Base-by-base conservation (phyloP, 2,329 filamentous ascomycete genomes). In the Chaetothyriales sp. region DNA sequence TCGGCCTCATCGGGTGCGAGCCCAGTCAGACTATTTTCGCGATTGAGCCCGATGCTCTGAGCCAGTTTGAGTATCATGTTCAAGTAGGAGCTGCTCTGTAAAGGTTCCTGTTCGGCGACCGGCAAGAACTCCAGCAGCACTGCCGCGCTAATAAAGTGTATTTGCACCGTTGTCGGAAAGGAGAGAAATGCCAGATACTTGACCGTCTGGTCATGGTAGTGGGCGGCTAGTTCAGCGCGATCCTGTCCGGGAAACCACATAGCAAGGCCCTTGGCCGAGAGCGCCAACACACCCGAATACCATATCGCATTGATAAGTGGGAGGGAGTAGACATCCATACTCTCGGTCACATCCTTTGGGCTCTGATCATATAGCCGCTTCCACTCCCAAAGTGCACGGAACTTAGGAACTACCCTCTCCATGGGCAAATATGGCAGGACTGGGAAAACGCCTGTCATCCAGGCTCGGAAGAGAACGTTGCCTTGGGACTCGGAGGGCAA, bases 21-120 rank as follows among this genome's bases (percentile, higher is more conserved):
- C 5, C 69, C 69, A 54, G 74, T 74, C 19, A 73, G 68, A 0
- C 69, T 69, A 2, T 72, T 71, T 51, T 76, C 73, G 18, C 71
- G 68, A 60, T 67, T 65, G 5, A 67, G 51, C 2, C 65, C 65
- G 56, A 66, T 58, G 8, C 56, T 56, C 29, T 61, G 59, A 1
- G 70, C 67, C 44, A 71, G 64, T 18, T 70, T 66, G 45, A 72
- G 59, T 4, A 68, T 69, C 9, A 74, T 63, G 22, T 70, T 71
- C 51, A 74, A 68, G 47, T 74, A 74, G 5, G 73, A 62, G 60
- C 71, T 74, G 56, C 68, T 71, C 4, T 70, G 71, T 37, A 75
- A 56, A 5, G 72, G 71, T 45, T 75, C 71, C 58, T 75, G 72
- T 52, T 74, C 73, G 49, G 70, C 69, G 1, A 70, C 66, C 15